phyloP scores from a whole-genome alignment of 2,329 filamentous ascomycete genomes.

The Periconia sp. region DNA sequence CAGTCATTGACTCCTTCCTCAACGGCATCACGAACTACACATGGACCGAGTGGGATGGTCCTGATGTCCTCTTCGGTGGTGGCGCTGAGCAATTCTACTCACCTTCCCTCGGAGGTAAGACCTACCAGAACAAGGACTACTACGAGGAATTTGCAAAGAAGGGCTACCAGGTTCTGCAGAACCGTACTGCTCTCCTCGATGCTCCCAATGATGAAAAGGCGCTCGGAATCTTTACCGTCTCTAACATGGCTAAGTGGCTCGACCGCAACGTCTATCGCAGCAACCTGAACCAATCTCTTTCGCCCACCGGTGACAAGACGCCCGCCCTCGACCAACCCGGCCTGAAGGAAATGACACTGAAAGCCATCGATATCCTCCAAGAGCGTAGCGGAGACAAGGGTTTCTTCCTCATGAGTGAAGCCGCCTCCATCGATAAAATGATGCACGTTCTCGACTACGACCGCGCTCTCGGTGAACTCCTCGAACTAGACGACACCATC shows the following conservation, averaged over 20 bases:
- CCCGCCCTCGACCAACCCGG: slow-evolving; percentile 78
- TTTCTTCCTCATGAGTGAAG: slow-evolving; percentile 89
- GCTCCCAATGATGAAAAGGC: slow-evolving; percentile 66
- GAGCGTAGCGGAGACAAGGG: slow-evolving; percentile 69
- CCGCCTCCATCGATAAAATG: slow-evolving; percentile 86
- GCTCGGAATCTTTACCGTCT: slow-evolving; percentile 78
- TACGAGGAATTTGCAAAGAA: slow-evolving; percentile 72
- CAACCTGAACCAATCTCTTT: slow-evolving; percentile 72
- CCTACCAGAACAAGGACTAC: slow-evolving; percentile 76
- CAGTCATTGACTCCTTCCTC: slow-evolving; percentile 77
- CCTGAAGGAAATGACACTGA: slow-evolving; percentile 87
- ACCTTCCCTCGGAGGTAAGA: slow-evolving; percentile 60
- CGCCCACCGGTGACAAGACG: slow-evolving; percentile 68
- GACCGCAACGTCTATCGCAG: slow-evolving; percentile 80
- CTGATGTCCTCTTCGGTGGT: slow-evolving; percentile 82
- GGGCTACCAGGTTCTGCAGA: slow-evolving; percentile 73
- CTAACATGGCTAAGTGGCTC: slow-evolving; percentile 82
- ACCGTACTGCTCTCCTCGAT: slow-evolving; percentile 72
- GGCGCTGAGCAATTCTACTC: slow-evolving; percentile 80
- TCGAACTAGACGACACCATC: slow-evolving; percentile 85
- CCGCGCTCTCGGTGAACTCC: slow-evolving; percentile 80
- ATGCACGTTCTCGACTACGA: slow-evolving; percentile 88
- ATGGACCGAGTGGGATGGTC: slow-evolving; percentile 76
- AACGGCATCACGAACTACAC: slow-evolving; percentile 80
- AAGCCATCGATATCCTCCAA: slow-evolving; percentile 81